These are phyloP conservation scores for Talinum fruticosum DNA, from an alignment of 148 eudicot species.

Conservation along the genomic window DNA sequence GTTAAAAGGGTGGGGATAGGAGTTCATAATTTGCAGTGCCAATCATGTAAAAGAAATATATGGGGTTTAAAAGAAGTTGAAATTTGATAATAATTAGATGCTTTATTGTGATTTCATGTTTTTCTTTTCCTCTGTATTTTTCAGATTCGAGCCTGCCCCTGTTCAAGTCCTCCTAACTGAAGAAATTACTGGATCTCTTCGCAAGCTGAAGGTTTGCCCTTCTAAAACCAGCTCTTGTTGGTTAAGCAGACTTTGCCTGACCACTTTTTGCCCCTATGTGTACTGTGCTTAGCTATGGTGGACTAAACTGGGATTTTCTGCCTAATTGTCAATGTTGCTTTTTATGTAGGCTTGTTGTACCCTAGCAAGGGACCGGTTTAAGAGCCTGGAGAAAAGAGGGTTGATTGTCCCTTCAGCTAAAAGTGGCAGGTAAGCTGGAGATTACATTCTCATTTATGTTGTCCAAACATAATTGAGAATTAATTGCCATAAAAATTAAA, in stretches of 20 bases:
- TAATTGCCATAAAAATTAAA: too few relatives aligned
- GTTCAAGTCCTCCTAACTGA: conserved; percentile 85
- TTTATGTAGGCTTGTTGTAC: conserved; percentile 73
- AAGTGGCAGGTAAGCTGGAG: conserved; percentile 56
- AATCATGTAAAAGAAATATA: neutral
- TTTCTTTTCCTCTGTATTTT: neutral
- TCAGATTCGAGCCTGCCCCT: conserved; percentile 87
- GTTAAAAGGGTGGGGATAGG: neutral
- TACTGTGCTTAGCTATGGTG: neutral
- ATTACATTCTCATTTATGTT: neutral
- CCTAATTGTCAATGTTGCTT: neutral
- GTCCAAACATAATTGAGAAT: too few relatives aligned
- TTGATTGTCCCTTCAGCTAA: conserved; percentile 72
- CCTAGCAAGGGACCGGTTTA: conserved; percentile 80
- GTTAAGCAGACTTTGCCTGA: neutral
- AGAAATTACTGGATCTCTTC: conserved; percentile 91
- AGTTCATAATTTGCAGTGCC: neutral
- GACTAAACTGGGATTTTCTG: neutral
- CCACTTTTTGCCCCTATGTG: neutral
- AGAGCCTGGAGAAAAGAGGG: conserved; percentile 96
- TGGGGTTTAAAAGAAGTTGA: neutral
- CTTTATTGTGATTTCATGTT: neutral
- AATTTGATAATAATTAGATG: neutral
- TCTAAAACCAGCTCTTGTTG: conserved; percentile 1
- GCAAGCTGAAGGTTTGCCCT: conserved; percentile 73